A percentile compares a stretch with the other conserved stretches of the same genome.
phyloP scores from a whole-genome alignment of 129 eudicot genomes.

The Calendula officinalis region DNA sequence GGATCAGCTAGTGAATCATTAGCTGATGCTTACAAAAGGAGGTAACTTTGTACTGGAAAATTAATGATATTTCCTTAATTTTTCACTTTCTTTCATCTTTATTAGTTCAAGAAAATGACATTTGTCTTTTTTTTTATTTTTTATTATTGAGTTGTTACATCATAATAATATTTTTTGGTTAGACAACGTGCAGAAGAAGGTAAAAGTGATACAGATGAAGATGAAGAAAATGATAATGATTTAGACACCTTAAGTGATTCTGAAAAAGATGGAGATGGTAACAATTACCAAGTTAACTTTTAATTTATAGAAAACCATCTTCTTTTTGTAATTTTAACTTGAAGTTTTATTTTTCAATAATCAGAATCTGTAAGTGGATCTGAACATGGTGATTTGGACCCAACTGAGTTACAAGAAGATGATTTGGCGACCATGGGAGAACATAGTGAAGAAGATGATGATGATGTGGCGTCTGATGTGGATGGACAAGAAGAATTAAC shows the following conservation, averaged over 20 bases:
- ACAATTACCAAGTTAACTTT: constrained; percentile 10
- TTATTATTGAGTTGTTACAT: not conserved
- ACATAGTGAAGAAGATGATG: constrained; percentile 30
- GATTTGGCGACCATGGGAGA: constrained; percentile 27
- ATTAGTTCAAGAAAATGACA: not conserved
- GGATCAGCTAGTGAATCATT: constrained; percentile 47
- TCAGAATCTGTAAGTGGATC: constrained; percentile 32
- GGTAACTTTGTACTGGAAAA: constrained; percentile 26
- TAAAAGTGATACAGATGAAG: constrained; percentile 75
- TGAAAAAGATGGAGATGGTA: constrained; percentile 45
- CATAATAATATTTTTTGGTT: no score
- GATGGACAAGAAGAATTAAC: constrained; percentile 35
- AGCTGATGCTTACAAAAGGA: constrained; percentile 54
- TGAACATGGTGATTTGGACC: constrained; percentile 22
- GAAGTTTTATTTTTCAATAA: not conserved
- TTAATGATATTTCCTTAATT: not conserved
- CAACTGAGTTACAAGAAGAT: constrained; percentile 27
- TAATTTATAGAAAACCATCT: not conserved
- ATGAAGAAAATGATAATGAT: constrained; percentile 29
- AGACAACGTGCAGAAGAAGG: constrained; percentile 83
- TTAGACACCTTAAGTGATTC: constrained; percentile 35
- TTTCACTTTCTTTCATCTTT: not conserved
- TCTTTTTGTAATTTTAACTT: constrained; percentile 7
- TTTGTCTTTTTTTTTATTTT: not conserved
- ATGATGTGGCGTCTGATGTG: constrained; percentile 39